Percentiles rank a stretch among this genome's conserved stretches.
These are phyloP conservation scores for Amanita exitialis DNA, from an alignment of 768 basidiomycete genomes.

Conservation along the genomic window DNA sequence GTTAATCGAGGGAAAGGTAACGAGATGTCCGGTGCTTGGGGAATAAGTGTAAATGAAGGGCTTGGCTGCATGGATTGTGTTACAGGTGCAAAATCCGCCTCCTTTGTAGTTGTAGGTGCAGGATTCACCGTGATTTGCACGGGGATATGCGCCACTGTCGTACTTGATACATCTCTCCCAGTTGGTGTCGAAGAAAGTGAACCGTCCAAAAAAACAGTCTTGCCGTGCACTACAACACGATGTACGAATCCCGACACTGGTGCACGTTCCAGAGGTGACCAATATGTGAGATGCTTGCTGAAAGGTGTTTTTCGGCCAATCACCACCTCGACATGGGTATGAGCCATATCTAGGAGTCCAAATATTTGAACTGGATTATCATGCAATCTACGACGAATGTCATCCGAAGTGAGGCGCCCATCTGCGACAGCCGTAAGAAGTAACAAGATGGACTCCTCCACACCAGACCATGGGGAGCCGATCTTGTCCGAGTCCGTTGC, in stretches of 20 bases:
- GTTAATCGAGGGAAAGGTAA: slow-evolving; percentile 34
- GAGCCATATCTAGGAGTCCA: slow-evolving; percentile 74
- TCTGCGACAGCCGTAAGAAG: slow-evolving; percentile 78
- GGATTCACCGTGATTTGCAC: neutral
- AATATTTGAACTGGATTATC: slow-evolving; percentile 94
- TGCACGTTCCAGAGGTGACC: slow-evolving; percentile 76
- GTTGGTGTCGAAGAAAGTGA: slow-evolving; percentile 43
- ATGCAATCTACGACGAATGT: slow-evolving; percentile 72
- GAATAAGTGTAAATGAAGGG: neutral
- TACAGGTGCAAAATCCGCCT: neutral
- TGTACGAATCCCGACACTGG: slow-evolving; percentile 70
- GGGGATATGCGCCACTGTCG: slow-evolving; percentile 33
- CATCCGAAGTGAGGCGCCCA: slow-evolving; percentile 72
- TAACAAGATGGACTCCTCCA: slow-evolving; percentile 81
- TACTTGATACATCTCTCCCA: slow-evolving; percentile 67
- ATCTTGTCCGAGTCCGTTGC: slow-evolving; percentile 50
- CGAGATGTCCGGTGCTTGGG: slow-evolving; percentile 19
- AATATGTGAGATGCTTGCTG: slow-evolving; percentile 35
- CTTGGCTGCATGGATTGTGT: neutral
- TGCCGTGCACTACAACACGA: slow-evolving; percentile 82
- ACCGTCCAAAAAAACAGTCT: slow-evolving; percentile 88
- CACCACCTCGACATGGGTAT: slow-evolving; percentile 90
- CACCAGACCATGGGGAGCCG: slow-evolving; percentile 64
- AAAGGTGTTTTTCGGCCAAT: slow-evolving; percentile 66
- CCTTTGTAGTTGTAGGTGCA: slow-evolving; percentile 6